Base-by-base conservation (phyloP, 345 rosid genomes). In the Cardiospermum halicacabum region DNA sequence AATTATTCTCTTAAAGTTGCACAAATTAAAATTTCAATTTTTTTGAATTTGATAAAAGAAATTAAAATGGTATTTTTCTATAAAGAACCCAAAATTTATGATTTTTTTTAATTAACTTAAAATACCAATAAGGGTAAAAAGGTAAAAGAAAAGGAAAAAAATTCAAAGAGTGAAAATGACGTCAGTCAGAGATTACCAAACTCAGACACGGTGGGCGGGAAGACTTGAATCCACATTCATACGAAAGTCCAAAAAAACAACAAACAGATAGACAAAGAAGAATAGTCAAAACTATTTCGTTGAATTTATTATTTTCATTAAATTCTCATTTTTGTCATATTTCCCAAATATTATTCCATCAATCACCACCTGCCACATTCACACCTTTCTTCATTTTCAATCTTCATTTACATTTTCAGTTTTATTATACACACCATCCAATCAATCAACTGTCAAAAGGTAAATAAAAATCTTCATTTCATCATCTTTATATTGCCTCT, bases 141-240 rank as follows among this genome's bases (percentile, higher is more conserved):
- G 39, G 50, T 37, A 50, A 37, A 64, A 64, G 1, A 45, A 45
- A 43, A 45, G 21, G 22, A n/a, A 3, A 26, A 2, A 1, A 28
- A 39, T 30, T 43, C 30, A 1, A 45, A 34, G 32, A 26, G 25
- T 18, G 36, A 30, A 21, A 43, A 2, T 45, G 10, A 50, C 60
- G 73, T 64, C 64, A 42, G 73, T 39, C 48, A 53, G 48, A 47
- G 22, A 51, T 32, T 22, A 31, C 31, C 53, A 60, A 71, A 68
- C 69, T 65, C 66, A 15, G 74, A 69, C 67, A 69, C 62, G 76
- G 77, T 26, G 24, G 69, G 77, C 72, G 67, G 69, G 66, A 34
- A 34, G 39, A 68, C 47, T 68, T 60, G 31, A 43, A 49, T 37
- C 53, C 58, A n/a, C 62, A 18, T 28, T 6, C 39, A 6, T 48